Evolutionary conservation across 495 filamentous ascomycete species (phyloP).

Genomic region (Neurospora sp.): DNA sequence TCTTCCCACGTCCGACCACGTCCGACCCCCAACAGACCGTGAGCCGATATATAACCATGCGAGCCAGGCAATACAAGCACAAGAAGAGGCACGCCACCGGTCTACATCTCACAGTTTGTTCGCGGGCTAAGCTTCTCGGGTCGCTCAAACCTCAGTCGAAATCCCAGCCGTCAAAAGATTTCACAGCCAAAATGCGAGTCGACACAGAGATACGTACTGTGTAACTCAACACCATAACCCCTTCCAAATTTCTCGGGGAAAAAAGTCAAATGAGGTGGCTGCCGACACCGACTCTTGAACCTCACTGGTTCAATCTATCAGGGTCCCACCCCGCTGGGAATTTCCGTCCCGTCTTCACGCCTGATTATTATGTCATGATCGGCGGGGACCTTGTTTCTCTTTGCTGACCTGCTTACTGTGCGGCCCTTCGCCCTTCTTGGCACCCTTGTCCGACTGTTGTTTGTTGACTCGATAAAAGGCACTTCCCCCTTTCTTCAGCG

Average conservation of each 20-base stretch:
- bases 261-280: not conserved
- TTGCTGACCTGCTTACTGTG: not conserved
- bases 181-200: not conserved
- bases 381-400: not conserved
- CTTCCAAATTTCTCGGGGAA: not conserved
- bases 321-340: not conserved
- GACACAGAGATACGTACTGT: not conserved
- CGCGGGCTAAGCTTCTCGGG: not conserved
- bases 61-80: not conserved
- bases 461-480: not conserved
- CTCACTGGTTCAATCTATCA: not conserved
- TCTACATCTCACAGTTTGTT: not conserved
- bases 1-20: not conserved
- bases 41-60: not conserved
- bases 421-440: not conserved
- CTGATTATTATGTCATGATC: conserved; percentile 11
- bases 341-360: not conserved
- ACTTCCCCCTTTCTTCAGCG: not conserved
- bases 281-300: not conserved
- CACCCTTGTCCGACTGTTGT: not conserved
- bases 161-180: not conserved
- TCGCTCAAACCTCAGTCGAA: not conserved
- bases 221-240: not conserved
- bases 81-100: not conserved
- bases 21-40: not conserved